Base-by-base conservation (phyloP, 2,329 filamentous ascomycete species). In the Fusarium longipes region DNA sequence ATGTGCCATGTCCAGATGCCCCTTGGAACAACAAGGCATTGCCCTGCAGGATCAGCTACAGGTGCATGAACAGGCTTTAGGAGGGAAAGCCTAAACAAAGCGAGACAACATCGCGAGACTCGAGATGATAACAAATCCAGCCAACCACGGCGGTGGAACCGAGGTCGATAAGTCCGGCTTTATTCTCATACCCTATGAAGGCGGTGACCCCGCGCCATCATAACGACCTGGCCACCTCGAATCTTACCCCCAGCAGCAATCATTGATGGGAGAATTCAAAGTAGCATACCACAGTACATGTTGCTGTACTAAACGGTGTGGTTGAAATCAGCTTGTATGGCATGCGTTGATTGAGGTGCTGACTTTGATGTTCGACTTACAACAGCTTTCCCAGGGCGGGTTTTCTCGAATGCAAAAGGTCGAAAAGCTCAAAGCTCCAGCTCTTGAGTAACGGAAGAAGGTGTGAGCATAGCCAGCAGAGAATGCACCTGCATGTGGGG, bases 131-230 rank as follows among this genome's bases (percentile, higher is more conserved):
- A 58, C 47, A 24, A 29, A 33, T 27, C 45, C 48, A 68, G 33
- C 65, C 65, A 58, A 63, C 51, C 61, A 63, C 48, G n/a, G 29
- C 53, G 45, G 55, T 53, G 57, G 53, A 70, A 56, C 58, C 63
- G 52, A 73, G 63, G 67, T 64, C 54, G 48, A 73, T 74, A 73
- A 73, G 61, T 73, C 71, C 68, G 71, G 72, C 35, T 73, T 72
- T 73, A 73, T 74, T 72, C 48, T 69, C 33, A 59, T 49, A 65
- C 52, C 53, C 43, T 66, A 22, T 47, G 36, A 74, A 70, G 73
- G 72, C 73, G 73, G 73, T 75, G 73, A 75, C 73, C 73, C 72
- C 73, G 73, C 72, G 68, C 64, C 61, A 59, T 52, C 65, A 66
- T 64, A 63, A 68, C 57, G 59, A 60, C 62, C 38, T 27, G 45